Conservation (phyloP, 768 basidiomycete genomes). For the Roridomyces roridus region DNA sequence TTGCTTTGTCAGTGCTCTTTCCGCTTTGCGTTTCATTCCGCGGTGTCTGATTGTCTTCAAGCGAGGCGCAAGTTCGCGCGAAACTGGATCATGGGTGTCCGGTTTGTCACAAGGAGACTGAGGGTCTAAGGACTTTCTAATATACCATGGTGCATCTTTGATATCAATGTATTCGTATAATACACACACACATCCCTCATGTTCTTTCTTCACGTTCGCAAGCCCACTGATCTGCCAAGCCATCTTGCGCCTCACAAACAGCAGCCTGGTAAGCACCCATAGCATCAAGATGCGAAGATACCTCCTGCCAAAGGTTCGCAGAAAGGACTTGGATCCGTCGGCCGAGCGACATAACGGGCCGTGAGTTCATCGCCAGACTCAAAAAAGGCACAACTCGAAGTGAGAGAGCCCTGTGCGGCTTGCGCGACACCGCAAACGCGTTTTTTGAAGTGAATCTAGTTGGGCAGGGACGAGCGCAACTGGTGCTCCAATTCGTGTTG, state of each 20-base stretch:
- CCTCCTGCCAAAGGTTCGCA: conserved; percentile 25
- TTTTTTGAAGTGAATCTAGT: conserved; percentile 37
- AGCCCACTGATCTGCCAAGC: no score
- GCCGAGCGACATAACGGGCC: conserved; percentile 48
- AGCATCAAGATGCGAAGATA: no score
- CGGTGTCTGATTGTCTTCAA: conserved; percentile 33
- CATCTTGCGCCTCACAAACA: no score
- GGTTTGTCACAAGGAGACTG: conserved; percentile 68
- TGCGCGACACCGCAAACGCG: conserved; percentile 38
- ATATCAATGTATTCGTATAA: no score
- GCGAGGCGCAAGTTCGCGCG: conserved; percentile 74
- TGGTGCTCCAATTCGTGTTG: no score
- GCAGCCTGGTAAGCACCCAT: no score
- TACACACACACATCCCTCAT: no score
- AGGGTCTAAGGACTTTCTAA: conserved; percentile 41
- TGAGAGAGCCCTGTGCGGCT: conserved; percentile 28
- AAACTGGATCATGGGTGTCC: conserved; percentile 76
- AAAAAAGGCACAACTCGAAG: conserved; percentile 34
- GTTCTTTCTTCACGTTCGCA: no score
- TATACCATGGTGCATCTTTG: no score
- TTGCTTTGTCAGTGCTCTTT: conserved; percentile 72
- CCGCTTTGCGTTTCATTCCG: neutral
- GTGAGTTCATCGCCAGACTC: conserved; percentile 44
- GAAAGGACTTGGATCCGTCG: conserved; percentile 45
- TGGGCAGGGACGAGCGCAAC: no score